phyloP scores from a whole-genome alignment of 257 asterid genomes.

The Eucommia ulmoides region DNA sequence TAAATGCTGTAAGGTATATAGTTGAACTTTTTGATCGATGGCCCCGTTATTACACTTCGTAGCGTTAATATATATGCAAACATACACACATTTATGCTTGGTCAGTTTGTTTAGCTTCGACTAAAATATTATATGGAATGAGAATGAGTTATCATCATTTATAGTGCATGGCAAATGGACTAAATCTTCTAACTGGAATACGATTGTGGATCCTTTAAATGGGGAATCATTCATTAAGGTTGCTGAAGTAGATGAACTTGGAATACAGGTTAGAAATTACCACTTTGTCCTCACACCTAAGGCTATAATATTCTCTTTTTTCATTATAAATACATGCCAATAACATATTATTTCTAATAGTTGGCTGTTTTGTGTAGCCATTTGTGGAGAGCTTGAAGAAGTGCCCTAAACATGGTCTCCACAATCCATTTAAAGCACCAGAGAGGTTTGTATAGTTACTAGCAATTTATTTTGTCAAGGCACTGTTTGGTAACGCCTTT shows the following conservation, averaged over 20 bases:
- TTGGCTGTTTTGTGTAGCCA: conserved; percentile 42
- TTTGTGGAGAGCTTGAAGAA: conserved; percentile 80
- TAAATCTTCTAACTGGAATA: conserved; percentile 45
- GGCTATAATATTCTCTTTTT: too few species aligned
- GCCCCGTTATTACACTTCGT: background rate
- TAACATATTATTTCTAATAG: too few species aligned
- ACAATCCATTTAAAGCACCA: conserved; percentile 89
- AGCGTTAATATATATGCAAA: background rate
- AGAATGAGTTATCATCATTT: conserved; percentile 13
- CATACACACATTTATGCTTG: background rate
- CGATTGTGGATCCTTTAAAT: conserved; percentile 71
- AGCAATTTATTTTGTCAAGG: background rate
- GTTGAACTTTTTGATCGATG: too few species aligned
- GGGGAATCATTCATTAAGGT: conserved; percentile 88
- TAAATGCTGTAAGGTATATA: too few species aligned
- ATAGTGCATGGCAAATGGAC: conserved; percentile 92
- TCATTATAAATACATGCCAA: too few species aligned
- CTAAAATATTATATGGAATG: background rate
- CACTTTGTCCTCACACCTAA: too few species aligned
- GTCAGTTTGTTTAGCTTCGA: background rate
- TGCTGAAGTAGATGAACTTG: conserved; percentile 70
- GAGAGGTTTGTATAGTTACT: conserved; percentile 43
- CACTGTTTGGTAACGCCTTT: too few species aligned
- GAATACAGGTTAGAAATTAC: conserved; percentile 46
- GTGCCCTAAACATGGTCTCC: conserved; percentile 95